Evolutionary conservation across 306 rosid species (phyloP).

Genomic region (Quercus berberidifolia): DNA sequence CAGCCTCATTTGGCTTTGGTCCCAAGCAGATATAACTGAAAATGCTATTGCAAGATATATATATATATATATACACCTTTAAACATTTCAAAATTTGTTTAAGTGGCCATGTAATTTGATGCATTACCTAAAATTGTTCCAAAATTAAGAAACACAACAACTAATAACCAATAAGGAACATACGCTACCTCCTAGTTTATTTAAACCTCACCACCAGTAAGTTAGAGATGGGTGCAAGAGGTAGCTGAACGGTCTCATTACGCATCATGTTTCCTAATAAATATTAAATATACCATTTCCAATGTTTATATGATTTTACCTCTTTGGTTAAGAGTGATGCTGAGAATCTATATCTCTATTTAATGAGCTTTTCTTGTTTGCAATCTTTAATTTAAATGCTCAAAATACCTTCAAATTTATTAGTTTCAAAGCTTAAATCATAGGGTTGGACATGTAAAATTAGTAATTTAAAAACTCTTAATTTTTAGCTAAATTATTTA

Average conservation of each 20-base stretch:
- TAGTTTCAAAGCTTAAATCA: no score
- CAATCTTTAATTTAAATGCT: no score
- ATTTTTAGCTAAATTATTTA: no score
- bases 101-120: neutral
- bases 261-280: conserved; percentile 2
- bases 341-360: no score
- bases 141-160: neutral
- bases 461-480: no score
- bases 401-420: no score
- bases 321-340: neutral
- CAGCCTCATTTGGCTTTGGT: no score
- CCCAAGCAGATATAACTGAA: neutral
- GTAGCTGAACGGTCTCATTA: conserved; percentile 14
- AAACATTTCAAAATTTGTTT: no score
- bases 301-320: neutral
- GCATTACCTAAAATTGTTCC: neutral
- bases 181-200: neutral
- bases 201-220: neutral
- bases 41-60: neutral
- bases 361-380: accelerated
- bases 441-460: no score
- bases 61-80: no score
- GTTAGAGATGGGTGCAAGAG: neutral
- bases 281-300: neutral
- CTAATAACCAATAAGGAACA: no score